Evolutionary conservation across 2,329 filamentous ascomycete species (phyloP), one percentile per base, ranked within the genome.

Genomic region (Cordyceps farinosa): DNA sequence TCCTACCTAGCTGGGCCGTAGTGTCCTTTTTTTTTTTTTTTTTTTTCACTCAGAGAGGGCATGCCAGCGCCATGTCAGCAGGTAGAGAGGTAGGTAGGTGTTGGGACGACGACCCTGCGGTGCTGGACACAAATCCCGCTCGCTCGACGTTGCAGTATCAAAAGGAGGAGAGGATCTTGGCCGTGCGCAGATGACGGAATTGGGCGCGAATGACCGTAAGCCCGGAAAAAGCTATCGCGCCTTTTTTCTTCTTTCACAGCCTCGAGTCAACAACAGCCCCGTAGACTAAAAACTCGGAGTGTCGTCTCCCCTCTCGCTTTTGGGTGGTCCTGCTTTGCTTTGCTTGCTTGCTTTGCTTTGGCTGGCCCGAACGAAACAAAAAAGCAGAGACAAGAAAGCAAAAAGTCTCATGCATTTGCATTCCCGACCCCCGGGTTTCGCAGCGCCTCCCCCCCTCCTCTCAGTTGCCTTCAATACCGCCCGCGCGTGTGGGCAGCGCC

Each of bases 51-150:
- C 22, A 22, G 22, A 22, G 22, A 22, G 22, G 22, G 34, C 51
- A 55, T 55, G 27, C 52, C 38, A 55, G 52, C 36, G 22, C 38
- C 52, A 22, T 57, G 53, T 45, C 53, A 34, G 53, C 53, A 56
- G 53, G 22, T 22, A 22, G 22, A 22, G 22, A 22, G 22, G 22
- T 22, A 22, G 22, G 22, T 22, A 22, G 22, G 22, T 22, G 22
- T 22, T 22, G 22, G 22, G 22, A 22, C 22, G 22, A 22, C 22
- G 22, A 22, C 22, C 22, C 22, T 22, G 22, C 22, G 22, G 22
- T 22, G 22, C 1, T 22, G 22, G 22, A 22, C 22, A 22, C 22
- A 22, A 22, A 22, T 22, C 22, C 22, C 22, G 22, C 22, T 22
- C 45, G 45, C 45, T 48, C 9, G 44, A 47, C 44, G n/a, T 22